Percentiles rank a stretch among this genome's conserved stretches.
These are phyloP conservation scores for Malus asiatica DNA, from an alignment of 306 rosid species.

Conservation along the genomic window DNA sequence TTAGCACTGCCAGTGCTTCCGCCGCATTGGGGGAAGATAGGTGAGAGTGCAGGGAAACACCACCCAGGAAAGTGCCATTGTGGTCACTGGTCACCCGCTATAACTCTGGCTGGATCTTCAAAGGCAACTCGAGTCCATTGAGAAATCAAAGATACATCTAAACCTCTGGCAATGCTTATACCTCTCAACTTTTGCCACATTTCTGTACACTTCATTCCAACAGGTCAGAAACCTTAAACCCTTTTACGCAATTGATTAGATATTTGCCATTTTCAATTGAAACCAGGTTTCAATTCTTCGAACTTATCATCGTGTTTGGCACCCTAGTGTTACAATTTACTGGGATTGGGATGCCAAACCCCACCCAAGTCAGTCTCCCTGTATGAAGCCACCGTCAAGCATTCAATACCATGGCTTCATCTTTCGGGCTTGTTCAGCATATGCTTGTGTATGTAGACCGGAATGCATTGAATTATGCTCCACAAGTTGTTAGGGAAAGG, in stretches of 20 bases:
- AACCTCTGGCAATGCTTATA: conserved; percentile 14
- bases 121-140: too few species aligned
- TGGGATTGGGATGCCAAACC: too few species aligned
- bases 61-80: too few species aligned
- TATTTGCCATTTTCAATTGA: conserved; percentile 20
- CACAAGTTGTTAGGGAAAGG: conserved; percentile 42
- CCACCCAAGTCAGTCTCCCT: conserved; percentile 31
- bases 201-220: background rate
- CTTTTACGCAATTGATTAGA: conserved; percentile 10
- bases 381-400: conserved; percentile 59
- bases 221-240: background rate
- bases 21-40: too few species aligned
- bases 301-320: too few species aligned
- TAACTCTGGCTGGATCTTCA: too few species aligned
- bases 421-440: conserved; percentile 54
- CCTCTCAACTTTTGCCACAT: conserved; percentile 15
- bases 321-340: too few species aligned
- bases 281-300: too few species aligned
- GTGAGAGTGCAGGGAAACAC: too few species aligned
- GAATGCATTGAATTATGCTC: conserved; percentile 43
- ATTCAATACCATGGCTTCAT: conserved; percentile 48
- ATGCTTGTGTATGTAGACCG: conserved; percentile 68
- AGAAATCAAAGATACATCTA: too few species aligned
- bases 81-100: too few species aligned
- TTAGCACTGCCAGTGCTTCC: too few species aligned